These are phyloP conservation scores for Prototheca wickerhamii DNA, from an alignment of 163 green algal species.

Conservation along the genomic window DNA sequence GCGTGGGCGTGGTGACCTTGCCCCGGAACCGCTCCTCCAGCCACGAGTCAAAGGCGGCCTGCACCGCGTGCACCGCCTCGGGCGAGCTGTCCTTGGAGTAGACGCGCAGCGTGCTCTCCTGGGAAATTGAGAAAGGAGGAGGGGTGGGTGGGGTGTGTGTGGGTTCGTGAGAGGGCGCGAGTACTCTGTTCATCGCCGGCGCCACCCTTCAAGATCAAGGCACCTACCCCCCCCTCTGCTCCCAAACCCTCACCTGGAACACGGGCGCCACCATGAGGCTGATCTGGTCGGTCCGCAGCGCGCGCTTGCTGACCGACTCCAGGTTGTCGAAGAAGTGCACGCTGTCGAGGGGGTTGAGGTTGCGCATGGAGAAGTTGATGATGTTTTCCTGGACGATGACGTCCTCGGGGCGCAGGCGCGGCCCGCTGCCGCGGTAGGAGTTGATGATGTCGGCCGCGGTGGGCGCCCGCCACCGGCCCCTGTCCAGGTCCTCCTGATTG, in stretches of 20 bases:
- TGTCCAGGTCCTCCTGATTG: slow-evolving; percentile 15
- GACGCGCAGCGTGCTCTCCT: slow-evolving; percentile 38
- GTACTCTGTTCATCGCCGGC: neutral
- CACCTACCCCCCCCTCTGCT: neutral
- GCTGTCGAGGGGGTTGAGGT: slow-evolving; percentile 40
- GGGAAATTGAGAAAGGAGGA: neutral
- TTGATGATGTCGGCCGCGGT: slow-evolving; percentile 27
- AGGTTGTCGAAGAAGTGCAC: slow-evolving; percentile 46
- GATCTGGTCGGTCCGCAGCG: slow-evolving; percentile 31
- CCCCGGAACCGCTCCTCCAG: slow-evolving; percentile 1
- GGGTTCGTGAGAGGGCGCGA: neutral
- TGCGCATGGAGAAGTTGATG: slow-evolving; percentile 31
- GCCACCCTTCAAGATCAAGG: neutral
- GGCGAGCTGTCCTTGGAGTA: slow-evolving; percentile 29
- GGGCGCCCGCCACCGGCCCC: slow-evolving; percentile 19
- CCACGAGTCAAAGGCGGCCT: slow-evolving; percentile 40
- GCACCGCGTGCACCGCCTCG: slow-evolving; percentile 23
- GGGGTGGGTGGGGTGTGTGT: neutral
- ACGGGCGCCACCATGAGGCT: slow-evolving; percentile 27
- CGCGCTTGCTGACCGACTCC: slow-evolving; percentile 26
- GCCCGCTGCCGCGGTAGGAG: slow-evolving; percentile 16
- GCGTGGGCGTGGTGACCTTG: slow-evolving; percentile 10
- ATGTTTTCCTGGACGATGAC: slow-evolving; percentile 37
- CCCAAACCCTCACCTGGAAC: slow-evolving; percentile 21
- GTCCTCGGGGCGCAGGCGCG: slow-evolving; percentile 21